Percentiles rank a stretch among this genome's conserved stretches.
These are phyloP conservation scores for Xerophyta viscosa DNA, from an alignment of 106 monocot genomes.

Conservation along the genomic window DNA sequence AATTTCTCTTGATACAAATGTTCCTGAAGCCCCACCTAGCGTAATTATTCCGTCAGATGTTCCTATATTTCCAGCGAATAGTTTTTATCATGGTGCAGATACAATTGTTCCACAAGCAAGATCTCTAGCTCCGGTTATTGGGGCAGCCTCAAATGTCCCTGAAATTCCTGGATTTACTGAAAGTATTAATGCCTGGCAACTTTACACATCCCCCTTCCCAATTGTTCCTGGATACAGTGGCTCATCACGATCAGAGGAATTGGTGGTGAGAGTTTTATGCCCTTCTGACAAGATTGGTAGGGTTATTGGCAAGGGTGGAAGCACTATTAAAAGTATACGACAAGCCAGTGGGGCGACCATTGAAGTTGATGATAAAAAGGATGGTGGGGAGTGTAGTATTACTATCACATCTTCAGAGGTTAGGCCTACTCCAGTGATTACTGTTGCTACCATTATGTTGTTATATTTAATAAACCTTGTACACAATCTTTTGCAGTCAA, in stretches of 20 bases:
- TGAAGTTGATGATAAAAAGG: conserved; percentile 86
- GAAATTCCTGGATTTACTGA: conserved; percentile 53
- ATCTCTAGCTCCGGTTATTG: conserved; percentile 33
- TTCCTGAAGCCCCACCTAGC: conserved; percentile 45
- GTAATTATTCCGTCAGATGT: conserved; percentile 87
- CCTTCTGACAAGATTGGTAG: conserved; percentile 83
- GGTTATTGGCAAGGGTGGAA: conserved; percentile 92
- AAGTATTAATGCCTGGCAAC: conserved; percentile 23
- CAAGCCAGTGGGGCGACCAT: conserved; percentile 69
- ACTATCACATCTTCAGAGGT: conserved; percentile 81
- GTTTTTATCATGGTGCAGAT: conserved; percentile 49
- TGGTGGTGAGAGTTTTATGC: conserved; percentile 65
- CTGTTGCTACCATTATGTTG: not conserved
- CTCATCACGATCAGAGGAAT: conserved; percentile 43
- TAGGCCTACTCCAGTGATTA: not conserved
- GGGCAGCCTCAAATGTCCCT: conserved; percentile 26
- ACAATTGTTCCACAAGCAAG: conserved; percentile 29
- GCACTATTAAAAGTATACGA: conserved; percentile 66
- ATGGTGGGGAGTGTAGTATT: conserved; percentile 62
- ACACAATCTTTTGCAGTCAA: conserved; percentile 32
- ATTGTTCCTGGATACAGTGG: conserved; percentile 49
- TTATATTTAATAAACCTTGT: conserved; percentile 2
- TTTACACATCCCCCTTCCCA: conserved; percentile 44
- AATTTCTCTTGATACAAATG: conserved; percentile 74
- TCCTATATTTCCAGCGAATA: conserved; percentile 56